These are phyloP conservation scores for Kurtzmaniella cleridarum DNA, from an alignment of 805 yeast species.

Conservation along the genomic window DNA sequence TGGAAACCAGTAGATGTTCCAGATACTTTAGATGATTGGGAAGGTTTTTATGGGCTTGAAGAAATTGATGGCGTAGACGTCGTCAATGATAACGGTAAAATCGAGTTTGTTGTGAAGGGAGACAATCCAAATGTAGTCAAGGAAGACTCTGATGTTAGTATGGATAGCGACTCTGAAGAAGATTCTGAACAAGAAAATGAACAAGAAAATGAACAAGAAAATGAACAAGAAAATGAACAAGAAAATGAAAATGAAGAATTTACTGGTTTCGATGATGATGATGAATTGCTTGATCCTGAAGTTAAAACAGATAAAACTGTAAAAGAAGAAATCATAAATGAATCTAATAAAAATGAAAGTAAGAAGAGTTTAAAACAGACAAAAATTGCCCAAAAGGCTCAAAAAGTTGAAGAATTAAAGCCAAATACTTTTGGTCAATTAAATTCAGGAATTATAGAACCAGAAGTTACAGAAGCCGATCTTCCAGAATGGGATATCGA, in stretches of 20 bases:
- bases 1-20: slow-evolving; percentile 87
- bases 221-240: slow-evolving; percentile 16
- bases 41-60: slow-evolving; percentile 88
- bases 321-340: neutral
- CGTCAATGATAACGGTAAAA: slow-evolving; percentile 62
- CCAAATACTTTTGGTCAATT: slow-evolving; percentile 5
- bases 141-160: slow-evolving; percentile 21
- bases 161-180: slow-evolving; percentile 13
- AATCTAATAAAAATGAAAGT: neutral
- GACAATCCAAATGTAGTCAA: slow-evolving; percentile 21
- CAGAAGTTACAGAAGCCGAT: slow-evolving; percentile 34
- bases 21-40: slow-evolving; percentile 78
- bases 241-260: slow-evolving; percentile 24
- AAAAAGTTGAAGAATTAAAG: slow-evolving; percentile 4
- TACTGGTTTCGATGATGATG: slow-evolving; percentile 21
- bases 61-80: slow-evolving; percentile 93
- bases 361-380: slow-evolving; percentile 5
- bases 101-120: slow-evolving; percentile 44
- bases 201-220: slow-evolving; percentile 13
- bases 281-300: neutral
- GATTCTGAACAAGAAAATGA: too few relatives aligned
- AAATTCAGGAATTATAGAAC: slow-evolving; percentile 18
- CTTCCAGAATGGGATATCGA: slow-evolving; percentile 60
- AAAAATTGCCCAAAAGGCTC: slow-evolving; percentile 5
- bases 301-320: neutral